Conservation (phyloP, 2,329 filamentous ascomycete species). For the Sphaerostilbella broomeana region DNA sequence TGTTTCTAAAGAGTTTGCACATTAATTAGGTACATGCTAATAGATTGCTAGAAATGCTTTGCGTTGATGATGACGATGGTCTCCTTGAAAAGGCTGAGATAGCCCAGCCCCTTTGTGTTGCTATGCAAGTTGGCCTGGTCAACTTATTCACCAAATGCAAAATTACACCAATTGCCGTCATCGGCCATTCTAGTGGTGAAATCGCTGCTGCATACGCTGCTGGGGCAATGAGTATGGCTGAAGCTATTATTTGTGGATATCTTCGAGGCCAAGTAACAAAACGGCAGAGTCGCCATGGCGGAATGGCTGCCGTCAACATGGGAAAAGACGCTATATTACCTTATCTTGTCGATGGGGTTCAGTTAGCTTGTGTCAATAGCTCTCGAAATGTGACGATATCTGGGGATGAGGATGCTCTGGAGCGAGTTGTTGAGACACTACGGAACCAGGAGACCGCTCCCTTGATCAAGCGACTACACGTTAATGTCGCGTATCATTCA, state of each 20-base stretch:
- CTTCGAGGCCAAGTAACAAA: conserved; percentile 3
- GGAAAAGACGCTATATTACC: not conserved
- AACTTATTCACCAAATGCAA: conserved; percentile 29
- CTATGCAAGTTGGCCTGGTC: conserved; percentile 37
- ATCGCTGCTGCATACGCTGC: conserved; percentile 39
- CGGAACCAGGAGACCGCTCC: conserved; percentile 29
- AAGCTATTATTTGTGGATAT: conserved; percentile 34
- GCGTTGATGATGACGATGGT: conserved; percentile 8
- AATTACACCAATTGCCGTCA: conserved; percentile 27
- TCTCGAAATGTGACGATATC: conserved; percentile 43
- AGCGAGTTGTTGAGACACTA: conserved; percentile 25
- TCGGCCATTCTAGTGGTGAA: conserved; percentile 40
- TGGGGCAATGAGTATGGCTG: conserved; percentile 29
- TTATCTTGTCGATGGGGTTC: conserved; percentile 8
- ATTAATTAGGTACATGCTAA: too few species aligned
- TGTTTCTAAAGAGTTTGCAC: too few species aligned
- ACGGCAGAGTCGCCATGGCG: not conserved
- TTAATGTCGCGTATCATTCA: conserved; percentile 46
- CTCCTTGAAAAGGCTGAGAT: conserved; percentile 25
- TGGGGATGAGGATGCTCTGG: conserved; percentile 36
- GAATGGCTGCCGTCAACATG: conserved; percentile 8
- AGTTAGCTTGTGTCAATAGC: conserved; percentile 41
- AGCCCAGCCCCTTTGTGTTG: conserved; percentile 36
- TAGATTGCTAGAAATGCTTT: conserved; percentile 19
- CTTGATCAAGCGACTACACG: conserved; percentile 38